Evolutionary conservation across 352 stramenopile genomes (phyloP).

Genomic region (Aphanomyces invadans): DNA sequence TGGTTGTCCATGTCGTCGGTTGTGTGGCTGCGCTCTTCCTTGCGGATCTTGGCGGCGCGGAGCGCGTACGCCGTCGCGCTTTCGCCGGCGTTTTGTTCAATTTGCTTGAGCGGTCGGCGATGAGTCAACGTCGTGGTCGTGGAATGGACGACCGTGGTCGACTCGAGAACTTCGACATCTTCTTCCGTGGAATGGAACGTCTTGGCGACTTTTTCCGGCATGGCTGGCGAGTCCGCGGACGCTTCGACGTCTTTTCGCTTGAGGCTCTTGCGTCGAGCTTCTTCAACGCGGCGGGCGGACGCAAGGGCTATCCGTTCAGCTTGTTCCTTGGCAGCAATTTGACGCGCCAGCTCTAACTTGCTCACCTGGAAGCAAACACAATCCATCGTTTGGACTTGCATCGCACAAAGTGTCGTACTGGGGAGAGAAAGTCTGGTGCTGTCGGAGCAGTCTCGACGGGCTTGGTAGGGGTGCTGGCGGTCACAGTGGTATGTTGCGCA

Average conservation of each 20-base stretch:
- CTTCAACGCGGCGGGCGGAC: background rate
- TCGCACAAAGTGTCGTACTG: background rate
- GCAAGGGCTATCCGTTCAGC: slow-evolving; percentile 9
- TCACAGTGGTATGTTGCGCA: background rate
- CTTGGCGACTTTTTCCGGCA: slow-evolving; percentile 17
- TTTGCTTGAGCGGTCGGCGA: background rate
- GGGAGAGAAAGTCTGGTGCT: slow-evolving; percentile 10
- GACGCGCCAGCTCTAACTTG: slow-evolving; percentile 3
- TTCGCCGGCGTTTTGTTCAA: slow-evolving; percentile 10
- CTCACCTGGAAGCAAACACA: slow-evolving; percentile 9
- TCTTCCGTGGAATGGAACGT: background rate
- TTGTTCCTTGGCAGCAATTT: slow-evolving; percentile 24
- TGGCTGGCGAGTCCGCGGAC: background rate
- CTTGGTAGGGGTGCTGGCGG: background rate
- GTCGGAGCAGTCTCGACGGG: background rate
- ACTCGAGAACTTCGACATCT: slow-evolving; percentile 7
- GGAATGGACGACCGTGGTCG: slow-evolving; percentile 5
- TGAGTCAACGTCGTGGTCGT: slow-evolving; percentile 10
- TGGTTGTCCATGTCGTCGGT: background rate
- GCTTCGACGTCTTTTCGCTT: slow-evolving; percentile 18
- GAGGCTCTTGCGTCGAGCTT: background rate
- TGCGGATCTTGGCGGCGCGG: slow-evolving; percentile 19
- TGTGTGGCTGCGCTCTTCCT: slow-evolving; percentile 20
- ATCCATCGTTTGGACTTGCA: background rate
- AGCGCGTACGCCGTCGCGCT: slow-evolving; percentile 14